phyloP scores from a whole-genome alignment of 75 land plant genomes.

The Selaginella moellendorffii region DNA sequence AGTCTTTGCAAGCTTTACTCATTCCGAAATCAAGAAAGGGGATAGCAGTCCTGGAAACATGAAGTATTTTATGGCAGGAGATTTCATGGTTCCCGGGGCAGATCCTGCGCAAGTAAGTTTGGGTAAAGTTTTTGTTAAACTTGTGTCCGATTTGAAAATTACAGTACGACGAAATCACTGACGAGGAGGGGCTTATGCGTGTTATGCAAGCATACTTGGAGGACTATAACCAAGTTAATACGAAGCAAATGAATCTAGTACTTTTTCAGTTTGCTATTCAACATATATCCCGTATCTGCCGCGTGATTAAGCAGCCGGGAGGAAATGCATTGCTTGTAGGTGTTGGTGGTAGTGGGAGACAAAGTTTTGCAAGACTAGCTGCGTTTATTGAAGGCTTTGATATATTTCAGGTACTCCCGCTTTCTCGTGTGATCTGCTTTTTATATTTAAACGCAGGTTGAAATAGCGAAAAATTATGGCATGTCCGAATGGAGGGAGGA shows the following conservation, averaged over 20 bases:
- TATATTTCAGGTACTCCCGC: slow-evolving; percentile 14
- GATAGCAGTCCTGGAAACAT: slow-evolving; percentile 19
- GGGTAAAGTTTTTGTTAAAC: too few relatives aligned
- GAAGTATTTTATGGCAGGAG: slow-evolving; percentile 28
- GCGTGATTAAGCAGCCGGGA: slow-evolving; percentile 24
- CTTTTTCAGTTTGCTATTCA: slow-evolving; percentile 25
- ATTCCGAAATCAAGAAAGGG: slow-evolving; percentile 27
- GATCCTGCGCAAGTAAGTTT: slow-evolving; percentile 22
- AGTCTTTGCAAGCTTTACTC: slow-evolving; percentile 21
- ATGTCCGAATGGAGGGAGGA: slow-evolving; percentile 26
- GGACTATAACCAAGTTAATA: slow-evolving; percentile 18
- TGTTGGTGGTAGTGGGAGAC: slow-evolving; percentile 27
- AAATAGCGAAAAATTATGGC: slow-evolving; percentile 22
- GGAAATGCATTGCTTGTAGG: slow-evolving; percentile 22
- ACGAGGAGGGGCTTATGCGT: slow-evolving; percentile 17
- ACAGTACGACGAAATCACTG: slow-evolving; percentile 27
- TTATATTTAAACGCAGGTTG: slow-evolving; percentile 12
- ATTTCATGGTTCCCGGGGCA: slow-evolving; percentile 34
- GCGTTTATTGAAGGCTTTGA: slow-evolving; percentile 27
- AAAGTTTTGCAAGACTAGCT: slow-evolving; percentile 25
- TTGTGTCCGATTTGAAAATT: too few relatives aligned
- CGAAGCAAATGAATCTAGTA: slow-evolving; percentile 22
- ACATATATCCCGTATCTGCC: slow-evolving; percentile 21
- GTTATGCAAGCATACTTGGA: slow-evolving; percentile 20
- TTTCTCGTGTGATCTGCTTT: neutral